Evolutionary conservation across 768 basidiomycete genomes (phyloP).

Genomic region (Gymnopilus junonius): DNA sequence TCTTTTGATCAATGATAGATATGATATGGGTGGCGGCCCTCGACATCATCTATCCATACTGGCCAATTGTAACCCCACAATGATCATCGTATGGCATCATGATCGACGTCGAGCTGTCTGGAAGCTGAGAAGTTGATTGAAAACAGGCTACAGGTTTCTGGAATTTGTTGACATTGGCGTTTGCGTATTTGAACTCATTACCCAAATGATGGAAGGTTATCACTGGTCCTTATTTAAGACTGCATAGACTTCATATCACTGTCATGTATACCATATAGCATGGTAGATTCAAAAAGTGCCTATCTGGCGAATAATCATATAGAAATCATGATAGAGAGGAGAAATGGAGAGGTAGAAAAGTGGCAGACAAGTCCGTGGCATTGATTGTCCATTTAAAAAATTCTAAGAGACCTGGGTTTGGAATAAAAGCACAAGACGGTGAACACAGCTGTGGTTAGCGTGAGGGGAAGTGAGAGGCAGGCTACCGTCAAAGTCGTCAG

Average conservation of each 20-base stretch:
- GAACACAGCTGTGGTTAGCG: conserved; percentile 39
- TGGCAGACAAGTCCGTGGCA: not conserved
- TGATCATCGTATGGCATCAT: not conserved
- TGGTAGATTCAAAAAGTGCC: too few species aligned
- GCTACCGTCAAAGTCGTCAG: conserved; percentile 29
- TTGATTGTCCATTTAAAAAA: conserved; percentile 34
- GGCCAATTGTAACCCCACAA: not conserved
- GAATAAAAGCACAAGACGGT: conserved; percentile 47
- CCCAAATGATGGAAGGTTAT: not conserved
- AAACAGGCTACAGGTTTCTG: not conserved
- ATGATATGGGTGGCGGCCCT: not conserved
- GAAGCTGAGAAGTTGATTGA: not conserved
- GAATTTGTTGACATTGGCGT: not conserved
- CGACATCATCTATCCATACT: not conserved
- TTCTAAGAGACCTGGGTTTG: conserved; percentile 37
- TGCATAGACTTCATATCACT: not conserved
- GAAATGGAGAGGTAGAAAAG: not conserved
- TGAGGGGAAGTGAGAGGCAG: conserved; percentile 37
- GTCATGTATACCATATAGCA: not conserved
- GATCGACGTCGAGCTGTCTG: not conserved
- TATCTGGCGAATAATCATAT: not conserved
- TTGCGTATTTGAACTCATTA: not conserved
- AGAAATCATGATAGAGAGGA: not conserved
- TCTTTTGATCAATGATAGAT: not conserved
- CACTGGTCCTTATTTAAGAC: too few species aligned